These are phyloP conservation scores for Umbellularia californica DNA, from an alignment of 164 flowering plant genomes.

Conservation along the genomic window DNA sequence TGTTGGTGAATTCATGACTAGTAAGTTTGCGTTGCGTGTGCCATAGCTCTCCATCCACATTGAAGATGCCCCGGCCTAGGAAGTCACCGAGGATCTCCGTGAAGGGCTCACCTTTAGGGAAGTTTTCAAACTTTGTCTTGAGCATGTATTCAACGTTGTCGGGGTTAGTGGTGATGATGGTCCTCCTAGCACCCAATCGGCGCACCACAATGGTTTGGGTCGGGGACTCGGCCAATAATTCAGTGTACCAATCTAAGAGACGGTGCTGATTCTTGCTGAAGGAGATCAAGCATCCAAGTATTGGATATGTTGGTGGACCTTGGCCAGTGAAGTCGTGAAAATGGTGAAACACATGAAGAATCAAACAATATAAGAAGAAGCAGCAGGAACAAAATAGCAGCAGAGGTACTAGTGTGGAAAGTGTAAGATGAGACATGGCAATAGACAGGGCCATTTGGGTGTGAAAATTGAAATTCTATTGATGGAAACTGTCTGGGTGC, in stretches of 20 bases:
- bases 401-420: background rate
- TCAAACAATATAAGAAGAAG: conserved; percentile 8
- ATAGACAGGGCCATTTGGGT: background rate
- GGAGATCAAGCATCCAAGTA: conserved; percentile 59
- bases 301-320: conserved; percentile 50
- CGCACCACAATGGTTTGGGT: conserved; percentile 48
- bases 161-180: conserved; percentile 77
- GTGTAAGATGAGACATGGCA: background rate
- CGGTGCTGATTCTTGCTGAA: conserved; percentile 56
- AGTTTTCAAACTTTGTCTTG: conserved; percentile 63
- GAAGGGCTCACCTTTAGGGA: conserved; percentile 80
- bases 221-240: conserved; percentile 50
- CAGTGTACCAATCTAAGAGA: conserved; percentile 78
- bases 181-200: conserved; percentile 55
- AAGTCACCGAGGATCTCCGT: conserved; percentile 78
- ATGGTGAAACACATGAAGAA: background rate
- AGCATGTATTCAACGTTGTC: conserved; percentile 75
- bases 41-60: conserved; percentile 80
- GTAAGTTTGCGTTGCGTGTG: conserved; percentile 62
- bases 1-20: conserved; percentile 62
- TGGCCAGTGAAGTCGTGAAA: background rate
- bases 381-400: background rate
- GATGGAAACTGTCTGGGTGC: background rate
- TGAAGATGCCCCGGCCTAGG: conserved; percentile 82
- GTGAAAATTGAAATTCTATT: background rate